Evolutionary conservation across 1,284 basidiomycete genomes (phyloP).

Genomic region (Rhodofomes roseus): DNA sequence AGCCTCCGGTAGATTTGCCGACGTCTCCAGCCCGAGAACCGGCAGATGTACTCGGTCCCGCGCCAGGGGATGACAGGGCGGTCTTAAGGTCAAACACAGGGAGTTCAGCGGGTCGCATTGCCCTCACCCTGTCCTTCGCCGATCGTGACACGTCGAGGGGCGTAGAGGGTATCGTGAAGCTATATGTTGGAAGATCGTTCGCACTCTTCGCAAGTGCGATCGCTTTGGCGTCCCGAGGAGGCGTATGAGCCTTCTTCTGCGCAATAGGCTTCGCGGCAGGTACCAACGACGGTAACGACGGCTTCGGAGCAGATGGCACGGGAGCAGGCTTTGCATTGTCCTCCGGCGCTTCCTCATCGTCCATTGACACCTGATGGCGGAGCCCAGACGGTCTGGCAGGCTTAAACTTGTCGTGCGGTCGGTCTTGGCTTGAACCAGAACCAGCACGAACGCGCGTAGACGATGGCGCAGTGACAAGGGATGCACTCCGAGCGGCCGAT

Average conservation of each 20-base stretch:
- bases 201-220: constrained; percentile 18
- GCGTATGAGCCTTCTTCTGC: neutral
- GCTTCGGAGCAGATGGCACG: neutral
- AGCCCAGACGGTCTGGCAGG: constrained; percentile 74
- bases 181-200: constrained; percentile 20
- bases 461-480: constrained; percentile 1
- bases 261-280: constrained; percentile 1
- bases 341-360: constrained; percentile 22
- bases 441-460: neutral
- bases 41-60: constrained; percentile 28
- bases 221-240: constrained; percentile 18
- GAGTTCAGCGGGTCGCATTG: constrained; percentile 19
- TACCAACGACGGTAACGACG: neutral
- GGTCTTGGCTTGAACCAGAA: constrained; percentile 4
- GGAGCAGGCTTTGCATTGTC: neutral
- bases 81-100: constrained; percentile 17
- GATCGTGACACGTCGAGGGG: neutral
- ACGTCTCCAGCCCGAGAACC: too few relatives aligned
- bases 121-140: constrained; percentile 18
- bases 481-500: constrained; percentile 17
- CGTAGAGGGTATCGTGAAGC: constrained; percentile 6
- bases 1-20: constrained; percentile 18
- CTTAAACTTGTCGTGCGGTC: constrained; percentile 39
- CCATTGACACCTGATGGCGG: constrained; percentile 57
- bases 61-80: constrained; percentile 22